phyloP scores from a whole-genome alignment of 2,329 filamentous ascomycete genomes.

The Fusarium liriodendri region DNA sequence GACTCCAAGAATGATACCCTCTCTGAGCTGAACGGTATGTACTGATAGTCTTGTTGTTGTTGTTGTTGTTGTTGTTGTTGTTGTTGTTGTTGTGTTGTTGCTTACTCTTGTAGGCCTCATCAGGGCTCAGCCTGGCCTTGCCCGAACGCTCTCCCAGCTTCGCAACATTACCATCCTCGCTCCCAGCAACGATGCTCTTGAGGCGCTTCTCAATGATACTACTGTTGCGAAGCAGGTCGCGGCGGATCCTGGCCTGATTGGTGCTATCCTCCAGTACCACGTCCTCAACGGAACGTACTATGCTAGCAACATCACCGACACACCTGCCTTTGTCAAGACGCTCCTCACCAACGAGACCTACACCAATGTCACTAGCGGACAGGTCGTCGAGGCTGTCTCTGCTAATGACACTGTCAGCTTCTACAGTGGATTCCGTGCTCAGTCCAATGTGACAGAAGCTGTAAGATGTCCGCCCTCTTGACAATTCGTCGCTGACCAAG shows the following conservation, averaged over 20 bases:
- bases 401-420: constrained; percentile 59
- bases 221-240: constrained; percentile 53
- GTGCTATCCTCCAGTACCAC: constrained; percentile 67
- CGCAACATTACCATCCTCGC: constrained; percentile 58
- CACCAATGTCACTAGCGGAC: constrained; percentile 56
- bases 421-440: constrained; percentile 53
- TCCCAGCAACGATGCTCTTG: constrained; percentile 65
- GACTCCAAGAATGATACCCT: constrained; percentile 43
- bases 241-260: constrained; percentile 53
- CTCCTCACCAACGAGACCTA: constrained; percentile 57
- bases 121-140: constrained; percentile 36
- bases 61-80: too few relatives aligned
- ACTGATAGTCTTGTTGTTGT: neutral
- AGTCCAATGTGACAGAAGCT: constrained; percentile 51
- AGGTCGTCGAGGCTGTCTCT: constrained; percentile 54
- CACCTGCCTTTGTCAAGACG: constrained; percentile 51
- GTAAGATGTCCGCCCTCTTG: constrained; percentile 20
- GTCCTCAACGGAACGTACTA: constrained; percentile 61
- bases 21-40: constrained; percentile 39
- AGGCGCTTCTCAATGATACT: constrained; percentile 58
- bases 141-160: constrained; percentile 19
- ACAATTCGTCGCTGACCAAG: neutral
- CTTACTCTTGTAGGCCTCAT: constrained; percentile 39
- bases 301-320: constrained; percentile 46
- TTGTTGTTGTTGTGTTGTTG: neutral